Evolutionary conservation across 2,329 filamentous ascomycete genomes (phyloP), one percentile per base, ranked within the genome.

Genomic region (Aspergillus sp.): DNA sequence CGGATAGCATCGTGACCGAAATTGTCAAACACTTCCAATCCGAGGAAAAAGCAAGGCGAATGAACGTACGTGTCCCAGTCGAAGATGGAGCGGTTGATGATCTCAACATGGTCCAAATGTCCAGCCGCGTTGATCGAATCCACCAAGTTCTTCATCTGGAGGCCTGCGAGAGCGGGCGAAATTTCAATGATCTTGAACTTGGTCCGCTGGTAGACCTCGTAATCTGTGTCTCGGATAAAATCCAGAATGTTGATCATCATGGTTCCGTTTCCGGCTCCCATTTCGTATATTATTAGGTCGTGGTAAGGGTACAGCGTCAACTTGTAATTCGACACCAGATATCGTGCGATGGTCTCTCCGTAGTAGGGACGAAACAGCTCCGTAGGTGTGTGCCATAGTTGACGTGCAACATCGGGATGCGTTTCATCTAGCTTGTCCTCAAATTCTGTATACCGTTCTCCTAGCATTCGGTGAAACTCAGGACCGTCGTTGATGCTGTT

Each of bases 181-280:
- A 98, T 97, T 70, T 98, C 93, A 56, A 98, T 96, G 65, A 98
- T 88, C 66, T 87, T 88, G 77, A 86, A 98, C 60, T 89, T 86
- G 5, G 93, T 98, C 46, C 93, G 83, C 57, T 87, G 85, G 69
- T 98, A 98, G 29, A 98, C 91, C 52, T 90, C 86, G 0, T 90
- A 89, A 58, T 97, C 88, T 36, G 84, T 78, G 52, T 88, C 85
- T 50, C 90, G 87, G 65, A 98, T 95, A 67, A 94, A 95, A 74
- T 98, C 91, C 49, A 98, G 78, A 45, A 98, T 90, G 67, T 98
- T 98, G 62, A 93, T 78, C 93, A 98, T 98, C 62, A 98, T 79
- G 0, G 94, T 98, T 50, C 93, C 93, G 59, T 95, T 91, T 57
- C 93, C 93, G 33, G 93, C 93, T 41, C 93, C 93, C 86, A 98